Evolutionary conservation across 371 early-diverging fungal species (phyloP).

Genomic region (Syncephalis plumigaleata): DNA sequence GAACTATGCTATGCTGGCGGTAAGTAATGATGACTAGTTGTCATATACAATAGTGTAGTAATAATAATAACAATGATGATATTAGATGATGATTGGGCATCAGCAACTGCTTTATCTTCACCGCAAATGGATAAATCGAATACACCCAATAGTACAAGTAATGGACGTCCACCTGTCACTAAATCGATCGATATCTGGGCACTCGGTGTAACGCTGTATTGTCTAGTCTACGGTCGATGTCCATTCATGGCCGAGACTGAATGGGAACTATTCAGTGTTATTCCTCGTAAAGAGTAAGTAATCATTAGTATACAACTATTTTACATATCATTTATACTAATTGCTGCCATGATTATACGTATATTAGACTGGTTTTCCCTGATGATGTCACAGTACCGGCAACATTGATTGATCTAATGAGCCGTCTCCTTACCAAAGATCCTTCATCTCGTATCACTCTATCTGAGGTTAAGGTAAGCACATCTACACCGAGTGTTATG

Average conservation of each 20-base stretch:
- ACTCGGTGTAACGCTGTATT: constrained; percentile 96
- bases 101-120: constrained; percentile 8
- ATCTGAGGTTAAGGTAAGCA: constrained; percentile 60
- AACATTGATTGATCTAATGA: constrained; percentile 41
- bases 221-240: constrained; percentile 85
- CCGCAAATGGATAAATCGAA: constrained; percentile 7
- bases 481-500: no score
- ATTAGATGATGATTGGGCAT: constrained; percentile 8
- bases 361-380: constrained; percentile 28
- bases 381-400: constrained; percentile 18
- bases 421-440: constrained; percentile 64
- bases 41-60: neutral
- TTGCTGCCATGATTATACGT: constrained; percentile 3
- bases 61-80: neutral
- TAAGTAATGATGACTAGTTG: constrained; percentile 1
- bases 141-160: constrained; percentile 9
- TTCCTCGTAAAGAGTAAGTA: constrained; percentile 38
- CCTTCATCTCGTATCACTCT: constrained; percentile 66
- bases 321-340: constrained; percentile 1
- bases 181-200: constrained; percentile 97
- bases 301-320: neutral
- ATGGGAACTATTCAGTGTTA: constrained; percentile 84
- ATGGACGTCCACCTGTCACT: constrained; percentile 35
- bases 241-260: constrained; percentile 97
- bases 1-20: constrained; percentile 74